phyloP scores from a whole-genome alignment of 495 filamentous ascomycete species.

The Astrothelium macrocarpum region DNA sequence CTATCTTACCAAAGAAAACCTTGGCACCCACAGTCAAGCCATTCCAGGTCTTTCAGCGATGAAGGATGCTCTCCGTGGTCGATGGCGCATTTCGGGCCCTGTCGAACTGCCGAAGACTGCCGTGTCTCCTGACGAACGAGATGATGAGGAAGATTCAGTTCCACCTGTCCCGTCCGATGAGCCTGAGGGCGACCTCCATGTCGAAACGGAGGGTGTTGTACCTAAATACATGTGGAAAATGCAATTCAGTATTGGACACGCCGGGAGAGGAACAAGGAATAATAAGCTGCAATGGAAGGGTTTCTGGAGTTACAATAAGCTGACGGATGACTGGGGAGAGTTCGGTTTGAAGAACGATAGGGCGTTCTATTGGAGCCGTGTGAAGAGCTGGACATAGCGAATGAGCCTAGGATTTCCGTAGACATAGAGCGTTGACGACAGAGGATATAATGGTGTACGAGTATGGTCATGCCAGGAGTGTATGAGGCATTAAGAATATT shows the following conservation, averaged over 20 bases:
- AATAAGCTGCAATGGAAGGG: constrained; percentile 84
- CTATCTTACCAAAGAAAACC: constrained; percentile 38
- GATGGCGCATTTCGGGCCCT: constrained; percentile 48
- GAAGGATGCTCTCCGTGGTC: constrained; percentile 51
- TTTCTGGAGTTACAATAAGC: constrained; percentile 81
- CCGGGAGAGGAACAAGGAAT: constrained; percentile 49
- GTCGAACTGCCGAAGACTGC: not conserved
- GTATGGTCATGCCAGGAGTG: not conserved
- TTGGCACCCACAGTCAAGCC: constrained; percentile 24
- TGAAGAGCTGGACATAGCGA: constrained; percentile 49
- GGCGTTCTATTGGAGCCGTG: constrained; percentile 79
- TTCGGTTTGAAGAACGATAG: constrained; percentile 77
- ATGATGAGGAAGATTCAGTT: constrained; percentile 2
- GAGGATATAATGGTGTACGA: not conserved
- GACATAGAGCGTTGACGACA: not conserved
- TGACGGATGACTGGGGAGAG: constrained; percentile 84
- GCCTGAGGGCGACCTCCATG: constrained; percentile 52
- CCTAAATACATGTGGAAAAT: constrained; percentile 74
- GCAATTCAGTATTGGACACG: constrained; percentile 55
- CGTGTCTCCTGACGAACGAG: not conserved
- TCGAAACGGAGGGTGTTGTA: constrained; percentile 78
- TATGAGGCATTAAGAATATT: not conserved
- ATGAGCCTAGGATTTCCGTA: not conserved
- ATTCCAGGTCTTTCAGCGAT: constrained; percentile 32
- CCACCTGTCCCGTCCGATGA: constrained; percentile 17